These are phyloP conservation scores for Didymosphaeria variabile DNA, from an alignment of 2,329 filamentous ascomycete species.

Conservation along the genomic window DNA sequence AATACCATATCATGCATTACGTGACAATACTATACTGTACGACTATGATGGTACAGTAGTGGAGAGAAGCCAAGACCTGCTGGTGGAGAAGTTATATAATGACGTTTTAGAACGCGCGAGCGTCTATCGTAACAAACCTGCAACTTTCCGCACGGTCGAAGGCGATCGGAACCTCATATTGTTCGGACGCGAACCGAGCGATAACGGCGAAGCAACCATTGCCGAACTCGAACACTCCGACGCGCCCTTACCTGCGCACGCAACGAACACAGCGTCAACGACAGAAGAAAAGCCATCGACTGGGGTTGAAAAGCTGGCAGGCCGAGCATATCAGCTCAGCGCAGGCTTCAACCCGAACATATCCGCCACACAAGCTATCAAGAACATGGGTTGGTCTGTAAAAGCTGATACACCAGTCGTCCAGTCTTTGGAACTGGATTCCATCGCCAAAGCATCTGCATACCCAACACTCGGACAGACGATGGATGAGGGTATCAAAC, in stretches of 20 bases:
- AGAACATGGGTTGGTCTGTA: constrained; percentile 83
- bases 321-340: constrained; percentile 73
- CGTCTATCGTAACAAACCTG: constrained; percentile 83
- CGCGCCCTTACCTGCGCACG: constrained; percentile 57
- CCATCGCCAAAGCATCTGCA: constrained; percentile 66
- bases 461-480: constrained; percentile 86
- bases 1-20: constrained; percentile 83
- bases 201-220: constrained; percentile 70
- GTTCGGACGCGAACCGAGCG: constrained; percentile 76
- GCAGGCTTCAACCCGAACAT: constrained; percentile 73
- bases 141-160: constrained; percentile 75
- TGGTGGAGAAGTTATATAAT: constrained; percentile 93
- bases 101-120: constrained; percentile 92
- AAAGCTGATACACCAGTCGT: constrained; percentile 67
- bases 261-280: constrained; percentile 53
- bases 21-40: constrained; percentile 85
- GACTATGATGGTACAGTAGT: constrained; percentile 83
- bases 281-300: constrained; percentile 59
- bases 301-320: constrained; percentile 69
- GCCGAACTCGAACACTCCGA: constrained; percentile 75
- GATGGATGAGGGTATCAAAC: constrained; percentile 87
- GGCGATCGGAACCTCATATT: constrained; percentile 85
- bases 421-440: constrained; percentile 76
- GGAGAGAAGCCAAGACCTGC: constrained; percentile 77
- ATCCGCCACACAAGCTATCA: constrained; percentile 79